Evolutionary conservation across 2,329 filamentous ascomycete genomes (phyloP).

Genomic region (Paecilomyces sp.): DNA sequence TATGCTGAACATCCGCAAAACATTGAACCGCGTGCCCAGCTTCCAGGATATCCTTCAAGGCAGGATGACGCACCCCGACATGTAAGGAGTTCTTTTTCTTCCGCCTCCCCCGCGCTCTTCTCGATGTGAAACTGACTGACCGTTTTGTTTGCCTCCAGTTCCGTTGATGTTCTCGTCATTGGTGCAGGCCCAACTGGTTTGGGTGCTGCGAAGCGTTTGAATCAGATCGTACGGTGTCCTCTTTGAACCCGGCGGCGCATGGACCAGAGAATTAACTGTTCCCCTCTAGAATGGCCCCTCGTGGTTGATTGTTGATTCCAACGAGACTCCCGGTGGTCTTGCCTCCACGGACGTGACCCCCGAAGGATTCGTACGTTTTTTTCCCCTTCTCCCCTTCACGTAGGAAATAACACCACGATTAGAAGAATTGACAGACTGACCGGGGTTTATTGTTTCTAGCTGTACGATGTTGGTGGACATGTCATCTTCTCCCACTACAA

Average conservation of each 20-base stretch:
- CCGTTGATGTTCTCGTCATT: constrained; percentile 95
- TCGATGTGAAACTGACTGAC: constrained; percentile 8
- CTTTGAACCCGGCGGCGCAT: background rate
- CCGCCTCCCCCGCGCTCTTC: background rate
- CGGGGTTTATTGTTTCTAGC: constrained; percentile 43
- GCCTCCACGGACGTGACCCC: constrained; percentile 91
- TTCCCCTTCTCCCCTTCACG: constrained; percentile 1
- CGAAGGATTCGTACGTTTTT: constrained; percentile 83
- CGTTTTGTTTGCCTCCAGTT: constrained; percentile 45
- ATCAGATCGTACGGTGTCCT: constrained; percentile 73
- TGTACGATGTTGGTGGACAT: constrained; percentile 97
- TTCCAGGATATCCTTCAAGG: constrained; percentile 40
- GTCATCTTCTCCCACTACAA: constrained; percentile 99
- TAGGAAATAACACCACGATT: background rate
- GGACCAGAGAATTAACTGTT: constrained; percentile 14
- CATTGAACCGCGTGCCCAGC: constrained; percentile 37
- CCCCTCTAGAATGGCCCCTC: constrained; percentile 69
- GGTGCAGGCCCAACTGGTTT: constrained; percentile 95
- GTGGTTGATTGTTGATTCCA: constrained; percentile 92
- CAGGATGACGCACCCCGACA: constrained; percentile 40
- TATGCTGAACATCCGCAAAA: constrained; percentile 38
- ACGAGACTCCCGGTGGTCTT: constrained; percentile 87
- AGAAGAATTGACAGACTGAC: background rate
- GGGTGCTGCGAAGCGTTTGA: constrained; percentile 93
- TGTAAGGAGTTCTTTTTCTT: constrained; percentile 23